Evolutionary conservation across 2,329 filamentous ascomycete species (phyloP), one percentile per base, ranked within the genome.

Genomic region (Trichoderma atrobrunneum): DNA sequence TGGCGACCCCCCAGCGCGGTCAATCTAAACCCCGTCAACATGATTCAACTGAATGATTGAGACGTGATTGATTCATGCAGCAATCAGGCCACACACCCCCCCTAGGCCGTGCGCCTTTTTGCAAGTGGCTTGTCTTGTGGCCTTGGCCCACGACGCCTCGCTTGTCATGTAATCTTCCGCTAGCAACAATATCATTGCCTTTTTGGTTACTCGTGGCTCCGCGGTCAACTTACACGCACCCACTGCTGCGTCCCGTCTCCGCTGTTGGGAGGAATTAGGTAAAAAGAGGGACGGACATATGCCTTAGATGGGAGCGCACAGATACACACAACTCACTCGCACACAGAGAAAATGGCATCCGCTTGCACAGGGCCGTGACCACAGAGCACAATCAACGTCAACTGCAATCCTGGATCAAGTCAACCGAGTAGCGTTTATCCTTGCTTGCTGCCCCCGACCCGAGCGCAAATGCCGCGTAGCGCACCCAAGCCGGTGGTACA

Each of bases 391-490:
- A 43, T 21, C 30, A 10, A 18, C 16, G 26, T 30, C n/a, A 26
- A 48, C 6, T 11, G 21, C 11, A 39, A 51, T 51, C 43, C 43
- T 51, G n/a, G 43, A 7, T 1, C 3, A 24, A 21, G 43, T n/a
- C 43, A 51, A 18, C 12, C 12, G 14, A 63, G 12, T 48, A 62
- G 28, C 21, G 8, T 32, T 68, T 51, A 64, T n/a, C 48, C 36
- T 39, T 57, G 16, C 59, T n/a, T 26, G 12, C 43, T 56, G 32
- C 30, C 36, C 26, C 28, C 60, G 26, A 60, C 18, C 65, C 65
- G 60, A 64, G 34, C 48, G 65, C 65, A 65, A 43, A 65, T 60
- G 65, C 71, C 72, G 56, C 54, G 51, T 32, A 60, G 60, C 62
- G 67, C 36, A 65, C 54, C 66, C 61, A 63, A 6, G 26, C 28